phyloP scores from a whole-genome alignment of 2,329 filamentous ascomycete genomes.

The Thyridium curvatum region DNA sequence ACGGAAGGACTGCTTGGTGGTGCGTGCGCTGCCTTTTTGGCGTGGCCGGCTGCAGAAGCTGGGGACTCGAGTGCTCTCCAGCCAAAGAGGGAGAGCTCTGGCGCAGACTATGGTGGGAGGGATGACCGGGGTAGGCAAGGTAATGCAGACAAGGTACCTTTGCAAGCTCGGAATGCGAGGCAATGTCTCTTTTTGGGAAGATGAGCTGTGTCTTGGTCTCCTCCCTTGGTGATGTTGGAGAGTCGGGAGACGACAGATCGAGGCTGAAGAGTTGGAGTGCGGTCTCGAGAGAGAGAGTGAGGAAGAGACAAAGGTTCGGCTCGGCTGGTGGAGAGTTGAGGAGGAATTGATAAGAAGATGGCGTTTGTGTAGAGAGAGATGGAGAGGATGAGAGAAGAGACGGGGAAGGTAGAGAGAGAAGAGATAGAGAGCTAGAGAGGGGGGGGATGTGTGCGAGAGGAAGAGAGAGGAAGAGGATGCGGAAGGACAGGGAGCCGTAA shows the following conservation, averaged over 20 bases:
- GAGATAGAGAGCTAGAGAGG: conserved; percentile 1
- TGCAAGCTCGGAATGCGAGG: too few relatives aligned
- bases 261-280: background rate
- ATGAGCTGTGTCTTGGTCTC: too few relatives aligned
- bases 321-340: too few relatives aligned
- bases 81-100: too few relatives aligned
- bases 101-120: background rate
- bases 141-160: background rate
- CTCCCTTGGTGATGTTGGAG: background rate
- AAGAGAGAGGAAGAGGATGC: background rate
- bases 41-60: too few relatives aligned
- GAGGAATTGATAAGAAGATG: too few relatives aligned
- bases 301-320: background rate
- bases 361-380: background rate
- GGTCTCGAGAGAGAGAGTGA: background rate
- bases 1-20: background rate
- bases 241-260: background rate
- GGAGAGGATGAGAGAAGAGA: background rate
- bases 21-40: too few relatives aligned
- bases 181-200: too few relatives aligned
- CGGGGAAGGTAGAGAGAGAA: background rate
- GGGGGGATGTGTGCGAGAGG: background rate
- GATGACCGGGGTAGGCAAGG: background rate
- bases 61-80: too few relatives aligned
- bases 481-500: background rate